Evolutionary conservation across 805 yeast species (phyloP), one percentile per base, ranked within the genome.

Genomic region (Candida multigemmis): DNA sequence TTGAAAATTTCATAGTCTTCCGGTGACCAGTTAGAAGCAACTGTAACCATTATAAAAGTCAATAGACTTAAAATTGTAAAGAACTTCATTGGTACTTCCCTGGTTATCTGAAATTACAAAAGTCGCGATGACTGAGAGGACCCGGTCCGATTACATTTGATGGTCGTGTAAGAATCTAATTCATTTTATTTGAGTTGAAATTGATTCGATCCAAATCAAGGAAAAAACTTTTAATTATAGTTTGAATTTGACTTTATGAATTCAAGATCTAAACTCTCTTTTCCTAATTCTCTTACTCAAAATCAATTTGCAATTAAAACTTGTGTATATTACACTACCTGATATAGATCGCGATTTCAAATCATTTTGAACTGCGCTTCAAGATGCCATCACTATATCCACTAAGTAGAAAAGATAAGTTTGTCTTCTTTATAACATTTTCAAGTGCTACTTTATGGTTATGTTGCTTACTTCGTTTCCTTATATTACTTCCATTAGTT

Each of bases 1-100:
- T 68, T 64, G 58, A 89, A 86, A 30, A 89, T 75, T 54, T 87
- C 96, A 18, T 79, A 64, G 50, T 89, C 96, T 30, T 71, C 74
- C 0, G 75, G 58, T 2, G 74, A 46, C 74, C 86, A 80, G 19
- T 40, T 32, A 8, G 59, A 41, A 4, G 66, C 69, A 6, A 38
- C 48, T 7, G 28, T 36, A 6, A 35, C 14, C 3, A 37, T 22
- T 3, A 35, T 23, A 12, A 27, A 14, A 12, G 22, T n/a, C 4
- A 26, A 17, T n/a, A 27, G 15, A 18, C 20, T 19, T 5, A 31
- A 6, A 3, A 24, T 14, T 12, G 14, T 5, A 3, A 15, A 17
- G 9, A 27, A 14, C 28, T 24, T 27, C 19, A 17, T 17, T 10
- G 10, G 10, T 17, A 17, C n/a, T n/a, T n/a, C n/a, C n/a, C n/a